phyloP scores from a whole-genome alignment of 805 yeast species.

The Soucietia sequanensis region DNA sequence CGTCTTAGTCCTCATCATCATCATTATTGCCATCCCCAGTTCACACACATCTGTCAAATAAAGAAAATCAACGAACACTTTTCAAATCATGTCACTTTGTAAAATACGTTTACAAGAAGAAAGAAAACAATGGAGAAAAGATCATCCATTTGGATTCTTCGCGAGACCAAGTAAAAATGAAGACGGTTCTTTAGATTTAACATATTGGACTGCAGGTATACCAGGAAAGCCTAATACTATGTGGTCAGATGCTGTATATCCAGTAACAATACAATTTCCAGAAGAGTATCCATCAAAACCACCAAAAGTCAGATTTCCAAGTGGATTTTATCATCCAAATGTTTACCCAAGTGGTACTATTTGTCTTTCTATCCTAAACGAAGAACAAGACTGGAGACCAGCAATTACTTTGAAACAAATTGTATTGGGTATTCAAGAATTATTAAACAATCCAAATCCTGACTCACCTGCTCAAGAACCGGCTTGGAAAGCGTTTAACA shows the following conservation, averaged over 20 bases:
- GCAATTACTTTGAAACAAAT: conserved; percentile 90
- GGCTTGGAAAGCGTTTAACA: conserved; percentile 84
- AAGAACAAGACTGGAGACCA: conserved; percentile 97
- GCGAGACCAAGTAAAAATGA: conserved; percentile 83
- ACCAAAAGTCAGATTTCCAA: conserved; percentile 88
- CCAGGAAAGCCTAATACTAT: conserved; percentile 87
- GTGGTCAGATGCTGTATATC: conserved; percentile 91
- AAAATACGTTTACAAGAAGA: conserved; percentile 88
- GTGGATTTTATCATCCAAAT: conserved; percentile 93
- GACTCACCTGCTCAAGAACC: conserved; percentile 97
- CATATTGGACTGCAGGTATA: conserved; percentile 90
- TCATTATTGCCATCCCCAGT: too few species aligned
- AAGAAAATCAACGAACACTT: too few species aligned
- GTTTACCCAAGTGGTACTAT: conserved; percentile 97
- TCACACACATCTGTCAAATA: too few species aligned
- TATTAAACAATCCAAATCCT: conserved; percentile 87
- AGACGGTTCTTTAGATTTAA: conserved; percentile 84
- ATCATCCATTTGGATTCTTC: conserved; percentile 95
- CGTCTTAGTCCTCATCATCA: too few species aligned
- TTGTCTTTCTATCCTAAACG: conserved; percentile 89
- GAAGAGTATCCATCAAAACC: conserved; percentile 96
- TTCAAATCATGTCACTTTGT: conserved; percentile 51
- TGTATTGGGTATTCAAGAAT: conserved; percentile 87
- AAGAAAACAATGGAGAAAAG: conserved; percentile 96
- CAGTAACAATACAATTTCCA: conserved; percentile 78